Base-by-base conservation (phyloP, 331 rosid genomes). In the Erythrophleum ivorense region DNA sequence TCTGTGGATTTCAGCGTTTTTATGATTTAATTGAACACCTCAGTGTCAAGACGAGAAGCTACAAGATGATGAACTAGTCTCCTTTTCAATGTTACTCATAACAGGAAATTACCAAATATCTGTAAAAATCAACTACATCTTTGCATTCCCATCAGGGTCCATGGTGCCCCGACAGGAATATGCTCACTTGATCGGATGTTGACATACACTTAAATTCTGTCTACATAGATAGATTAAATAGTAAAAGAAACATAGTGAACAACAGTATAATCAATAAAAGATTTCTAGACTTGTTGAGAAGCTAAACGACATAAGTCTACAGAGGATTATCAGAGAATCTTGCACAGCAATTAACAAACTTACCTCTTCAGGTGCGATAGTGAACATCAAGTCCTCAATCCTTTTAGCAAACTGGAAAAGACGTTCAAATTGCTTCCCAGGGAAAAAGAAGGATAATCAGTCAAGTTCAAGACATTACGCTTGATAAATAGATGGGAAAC, bases 341-440 rank as follows among this genome's bases (percentile, higher is more conserved):
- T 41, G 34, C 76, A 24, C 36, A 70, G 50, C 57, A 69, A 80
- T 69, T 19, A 45, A 53, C 72, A 67, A 49, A 66, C 94, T 72
- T 77, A 92, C 99, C 99, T 96, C 99, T 92, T 96, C 99, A 12
- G 98, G 90, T 36, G 90, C 31, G 65, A 93, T 86, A 57, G 89
- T 96, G 77, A 88, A 84, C 85, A 93, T 90, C 85, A 91, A 81
- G 85, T 96, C 99, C 89, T 96, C 99, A 54, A 93, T 93, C 87
- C 77, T 90, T 85, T 89, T 87, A 75, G 99, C 99, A 73, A 88
- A 96, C 85, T 93, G 99, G 89, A 96, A 93, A 80, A 96, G 94
- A 71, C 98, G 92, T 73, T 96, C 99, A 80, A 96, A 96, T 93
- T 96, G 99, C 99, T 96, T 91, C 76, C 36, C 71, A 86, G 57